phyloP scores from a whole-genome alignment of 148 eudicot species.

The Rhododendron kiyosumense region DNA sequence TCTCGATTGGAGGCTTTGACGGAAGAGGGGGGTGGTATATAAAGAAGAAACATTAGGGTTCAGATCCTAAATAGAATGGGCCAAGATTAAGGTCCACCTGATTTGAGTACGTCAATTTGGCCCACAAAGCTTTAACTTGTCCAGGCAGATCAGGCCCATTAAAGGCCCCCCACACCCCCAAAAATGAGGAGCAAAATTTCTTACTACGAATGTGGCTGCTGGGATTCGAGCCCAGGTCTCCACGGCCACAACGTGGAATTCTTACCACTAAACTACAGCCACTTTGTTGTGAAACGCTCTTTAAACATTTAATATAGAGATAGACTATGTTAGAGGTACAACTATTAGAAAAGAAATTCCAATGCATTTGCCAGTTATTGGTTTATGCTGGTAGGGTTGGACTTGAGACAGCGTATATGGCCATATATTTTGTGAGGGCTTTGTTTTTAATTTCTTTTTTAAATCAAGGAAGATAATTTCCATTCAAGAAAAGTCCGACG shows the following conservation, averaged over 20 bases:
- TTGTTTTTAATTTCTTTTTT: too few relatives aligned
- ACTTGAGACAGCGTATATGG: too few relatives aligned
- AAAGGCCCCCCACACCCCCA: not conserved
- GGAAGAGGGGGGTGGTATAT: not conserved
- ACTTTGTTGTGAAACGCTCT: not conserved
- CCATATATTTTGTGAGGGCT: too few relatives aligned
- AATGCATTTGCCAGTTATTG: too few relatives aligned
- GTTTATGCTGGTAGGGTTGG: too few relatives aligned
- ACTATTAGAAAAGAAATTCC: too few relatives aligned
- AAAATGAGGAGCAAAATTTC: not conserved
- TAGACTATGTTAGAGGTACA: too few relatives aligned
- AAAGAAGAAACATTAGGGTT: not conserved
- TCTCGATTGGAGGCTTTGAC: not conserved
- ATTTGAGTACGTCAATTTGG: not conserved
- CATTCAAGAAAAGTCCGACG: too few relatives aligned
- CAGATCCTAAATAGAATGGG: not conserved
- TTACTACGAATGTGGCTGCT: constrained; percentile 23
- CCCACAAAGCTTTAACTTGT: not conserved
- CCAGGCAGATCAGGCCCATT: not conserved
- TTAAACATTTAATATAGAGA: too few relatives aligned
- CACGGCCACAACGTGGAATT: constrained; percentile 53
- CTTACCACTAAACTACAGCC: constrained; percentile 53
- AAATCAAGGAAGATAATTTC: too few relatives aligned
- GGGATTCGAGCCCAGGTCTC: constrained; percentile 61
- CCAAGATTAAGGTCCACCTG: not conserved